These are phyloP conservation scores for Lathyrus aphaca DNA, from an alignment of 306 rosid genomes.

Conservation along the genomic window DNA sequence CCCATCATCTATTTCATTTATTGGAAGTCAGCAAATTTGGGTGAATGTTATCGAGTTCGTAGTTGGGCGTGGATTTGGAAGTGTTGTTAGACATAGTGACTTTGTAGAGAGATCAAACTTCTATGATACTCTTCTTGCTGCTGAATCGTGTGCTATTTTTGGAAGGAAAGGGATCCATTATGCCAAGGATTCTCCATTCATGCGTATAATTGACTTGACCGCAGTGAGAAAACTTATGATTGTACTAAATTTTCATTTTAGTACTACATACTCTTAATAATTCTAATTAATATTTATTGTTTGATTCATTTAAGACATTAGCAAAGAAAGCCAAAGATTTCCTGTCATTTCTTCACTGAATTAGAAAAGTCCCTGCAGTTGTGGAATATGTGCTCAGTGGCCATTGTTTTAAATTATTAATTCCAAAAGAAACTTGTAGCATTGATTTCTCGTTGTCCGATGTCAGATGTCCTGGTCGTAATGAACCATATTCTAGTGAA, in stretches of 20 bases:
- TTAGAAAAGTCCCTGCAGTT: slow-evolving; percentile 86
- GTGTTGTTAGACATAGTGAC: slow-evolving; percentile 92
- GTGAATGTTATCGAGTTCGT: slow-evolving; percentile 74
- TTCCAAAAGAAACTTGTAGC: slow-evolving; percentile 98
- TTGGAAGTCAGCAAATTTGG: slow-evolving; percentile 59
- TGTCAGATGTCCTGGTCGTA: slow-evolving; percentile 96
- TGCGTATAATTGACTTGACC: too few relatives aligned
- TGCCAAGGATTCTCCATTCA: too few relatives aligned
- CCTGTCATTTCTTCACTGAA: slow-evolving; percentile 84
- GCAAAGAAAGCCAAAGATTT: slow-evolving; percentile 90
- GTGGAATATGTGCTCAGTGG: slow-evolving; percentile 99
- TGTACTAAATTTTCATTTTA: too few relatives aligned
- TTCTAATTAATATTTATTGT: too few relatives aligned
- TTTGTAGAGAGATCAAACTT: slow-evolving; percentile 95
- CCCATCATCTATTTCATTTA: slow-evolving; percentile 52
- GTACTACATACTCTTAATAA: too few relatives aligned
- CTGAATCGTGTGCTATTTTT: too few relatives aligned
- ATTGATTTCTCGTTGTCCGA: slow-evolving; percentile 92
- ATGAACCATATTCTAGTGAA: too few relatives aligned
- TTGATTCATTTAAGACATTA: slow-evolving; percentile 60
- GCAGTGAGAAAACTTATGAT: too few relatives aligned
- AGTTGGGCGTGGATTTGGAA: slow-evolving; percentile 86
- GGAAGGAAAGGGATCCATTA: too few relatives aligned
- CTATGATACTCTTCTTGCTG: too few relatives aligned
- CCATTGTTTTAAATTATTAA: slow-evolving; percentile 91